phyloP scores from a whole-genome alignment of 805 yeast genomes.

The Kodamaea fukazawae region DNA sequence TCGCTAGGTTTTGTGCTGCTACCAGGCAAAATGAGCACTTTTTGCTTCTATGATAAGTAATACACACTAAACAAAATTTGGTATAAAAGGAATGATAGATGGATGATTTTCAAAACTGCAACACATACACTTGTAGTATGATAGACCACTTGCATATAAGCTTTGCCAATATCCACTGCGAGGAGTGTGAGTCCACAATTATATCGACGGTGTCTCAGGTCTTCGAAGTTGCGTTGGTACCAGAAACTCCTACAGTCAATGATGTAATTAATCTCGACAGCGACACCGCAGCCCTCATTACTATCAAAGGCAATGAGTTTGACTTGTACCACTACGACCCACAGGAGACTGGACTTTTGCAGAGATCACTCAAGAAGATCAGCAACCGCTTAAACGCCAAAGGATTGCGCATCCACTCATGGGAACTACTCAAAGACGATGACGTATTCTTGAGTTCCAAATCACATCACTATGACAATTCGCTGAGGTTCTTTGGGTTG shows the following conservation, averaged over 20 bases:
- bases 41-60: conserved; percentile 2
- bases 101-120: too few species aligned
- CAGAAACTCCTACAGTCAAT: conserved; percentile 11
- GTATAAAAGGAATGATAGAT: neutral
- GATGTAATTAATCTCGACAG: conserved; percentile 9
- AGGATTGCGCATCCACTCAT: conserved; percentile 39
- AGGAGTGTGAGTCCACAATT: conserved; percentile 46
- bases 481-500: conserved; percentile 16
- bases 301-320: conserved; percentile 24
- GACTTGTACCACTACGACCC: conserved; percentile 21
- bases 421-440: conserved; percentile 29
- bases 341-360: conserved; percentile 8
- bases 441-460: conserved; percentile 10
- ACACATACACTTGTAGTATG: neutral
- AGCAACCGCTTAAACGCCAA: conserved; percentile 23
- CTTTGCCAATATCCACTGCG: conserved; percentile 54
- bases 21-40: conserved; percentile 4
- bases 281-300: conserved; percentile 15
- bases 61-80: neutral
- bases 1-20: too few species aligned
- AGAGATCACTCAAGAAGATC: conserved; percentile 21
- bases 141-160: conserved; percentile 23
- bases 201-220: conserved; percentile 21
- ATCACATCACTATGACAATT: conserved; percentile 8
- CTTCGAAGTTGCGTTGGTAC: conserved; percentile 13